A percentile compares a stretch with the other conserved stretches of the same genome.
Evolutionary conservation across 495 filamentous ascomycete genomes (phyloP).

Genomic region (Aspergillus diversus): DNA sequence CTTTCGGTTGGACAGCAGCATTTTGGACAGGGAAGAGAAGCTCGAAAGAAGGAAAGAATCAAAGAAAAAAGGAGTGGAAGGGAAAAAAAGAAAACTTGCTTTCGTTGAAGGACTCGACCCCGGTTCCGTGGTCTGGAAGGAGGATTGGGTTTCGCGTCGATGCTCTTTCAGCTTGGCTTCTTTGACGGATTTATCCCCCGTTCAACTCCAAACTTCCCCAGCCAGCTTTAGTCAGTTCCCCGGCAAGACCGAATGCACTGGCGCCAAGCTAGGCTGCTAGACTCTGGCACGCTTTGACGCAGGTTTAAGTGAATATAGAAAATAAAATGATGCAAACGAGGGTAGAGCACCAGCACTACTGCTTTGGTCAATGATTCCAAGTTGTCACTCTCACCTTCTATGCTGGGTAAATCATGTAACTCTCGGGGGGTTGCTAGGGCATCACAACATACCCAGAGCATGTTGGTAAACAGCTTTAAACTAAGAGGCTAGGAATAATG

Average conservation of each 20-base stretch:
- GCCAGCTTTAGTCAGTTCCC: background rate
- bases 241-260: background rate
- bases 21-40: background rate
- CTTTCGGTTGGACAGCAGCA: background rate
- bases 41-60: background rate
- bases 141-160: background rate
- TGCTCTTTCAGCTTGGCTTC: too few species aligned
- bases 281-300: slow-evolving; percentile 10
- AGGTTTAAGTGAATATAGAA: background rate
- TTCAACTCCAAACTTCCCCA: background rate
- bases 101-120: background rate
- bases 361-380: too few species aligned
- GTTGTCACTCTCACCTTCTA: too few species aligned
- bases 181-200: too few species aligned
- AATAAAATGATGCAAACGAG: background rate
- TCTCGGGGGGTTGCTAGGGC: too few species aligned
- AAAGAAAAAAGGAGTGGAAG: background rate
- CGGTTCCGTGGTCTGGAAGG: background rate
- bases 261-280: background rate
- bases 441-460: too few species aligned
- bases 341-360: too few species aligned
- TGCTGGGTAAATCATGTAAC: too few species aligned
- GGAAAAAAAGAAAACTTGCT: background rate
- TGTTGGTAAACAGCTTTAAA: too few species aligned
- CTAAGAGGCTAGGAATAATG: too few species aligned